Percentiles rank a stretch among this genome's conserved stretches.
Evolutionary conservation across 2,329 filamentous ascomycete species (phyloP).

Genomic region (Alternaria sp.): DNA sequence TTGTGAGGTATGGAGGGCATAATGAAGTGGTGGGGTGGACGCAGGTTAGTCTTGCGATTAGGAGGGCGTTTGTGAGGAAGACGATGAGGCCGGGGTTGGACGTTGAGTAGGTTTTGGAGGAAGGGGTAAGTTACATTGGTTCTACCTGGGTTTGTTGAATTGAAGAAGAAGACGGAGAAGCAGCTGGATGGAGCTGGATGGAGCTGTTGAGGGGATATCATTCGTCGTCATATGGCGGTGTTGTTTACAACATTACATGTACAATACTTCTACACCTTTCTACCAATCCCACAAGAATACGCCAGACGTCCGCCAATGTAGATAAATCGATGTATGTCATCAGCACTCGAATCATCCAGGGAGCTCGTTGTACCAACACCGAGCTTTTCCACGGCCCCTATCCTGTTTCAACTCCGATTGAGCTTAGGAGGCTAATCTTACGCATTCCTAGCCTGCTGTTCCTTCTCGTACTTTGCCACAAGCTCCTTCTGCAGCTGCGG

Average conservation of each 20-base stretch:
- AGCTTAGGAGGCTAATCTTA: conserved; percentile 45
- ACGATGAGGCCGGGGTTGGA: conserved; percentile 32
- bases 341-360: background rate
- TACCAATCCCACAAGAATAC: conserved; percentile 8
- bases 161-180: background rate
- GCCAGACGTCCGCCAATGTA: conserved; percentile 11
- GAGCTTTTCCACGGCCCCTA: background rate
- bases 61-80: conserved; percentile 67
- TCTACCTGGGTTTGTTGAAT: background rate
- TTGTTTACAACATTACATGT: conserved; percentile 19
- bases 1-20: conserved; percentile 60
- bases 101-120: conserved; percentile 27
- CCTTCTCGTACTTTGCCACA: conserved; percentile 71
- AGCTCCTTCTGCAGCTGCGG: conserved; percentile 85
- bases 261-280: conserved; percentile 21
- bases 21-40: conserved; percentile 72
- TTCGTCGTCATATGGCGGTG: conserved; percentile 5
- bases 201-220: conserved; percentile 20
- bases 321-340: conserved; percentile 25
- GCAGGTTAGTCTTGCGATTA: conserved; percentile 67
- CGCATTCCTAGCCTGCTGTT: conserved; percentile 68
- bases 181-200: background rate
- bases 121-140: background rate
- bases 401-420: conserved; percentile 21
- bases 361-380: background rate